Conservation (phyloP, 2,329 filamentous ascomycete genomes). For the Pseudocercospora pini-densiflorae region DNA sequence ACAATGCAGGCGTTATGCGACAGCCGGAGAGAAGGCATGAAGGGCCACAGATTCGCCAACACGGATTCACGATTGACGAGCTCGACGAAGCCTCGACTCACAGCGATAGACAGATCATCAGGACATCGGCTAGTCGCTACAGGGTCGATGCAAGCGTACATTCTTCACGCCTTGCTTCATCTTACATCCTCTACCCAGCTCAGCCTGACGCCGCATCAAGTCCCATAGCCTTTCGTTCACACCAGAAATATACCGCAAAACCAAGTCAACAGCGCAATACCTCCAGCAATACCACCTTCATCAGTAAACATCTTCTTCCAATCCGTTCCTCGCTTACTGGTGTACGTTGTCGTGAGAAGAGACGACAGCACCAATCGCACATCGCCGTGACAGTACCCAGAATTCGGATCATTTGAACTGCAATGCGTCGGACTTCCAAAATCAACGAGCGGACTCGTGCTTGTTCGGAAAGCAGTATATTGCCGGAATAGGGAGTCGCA, state of each 20-base stretch:
- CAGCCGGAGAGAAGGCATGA: neutral
- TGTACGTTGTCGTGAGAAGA: neutral
- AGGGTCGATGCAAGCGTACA: neutral
- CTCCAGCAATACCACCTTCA: neutral
- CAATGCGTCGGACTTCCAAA: too few relatives aligned
- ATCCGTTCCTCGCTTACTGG: neutral
- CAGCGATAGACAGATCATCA: neutral
- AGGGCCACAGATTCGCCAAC: neutral
- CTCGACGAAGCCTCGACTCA: neutral
- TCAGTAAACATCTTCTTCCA: neutral
- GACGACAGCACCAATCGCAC: neutral
- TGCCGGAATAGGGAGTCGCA: too few relatives aligned
- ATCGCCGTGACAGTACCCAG: neutral
- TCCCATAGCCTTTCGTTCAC: neutral
- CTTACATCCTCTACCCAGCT: neutral
- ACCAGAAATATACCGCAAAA: neutral
- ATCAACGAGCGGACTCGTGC: too few relatives aligned
- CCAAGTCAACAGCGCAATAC: neutral
- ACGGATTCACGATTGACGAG: neutral
- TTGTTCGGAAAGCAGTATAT: too few relatives aligned
- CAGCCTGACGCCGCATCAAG: too few relatives aligned
- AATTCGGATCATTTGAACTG: neutral
- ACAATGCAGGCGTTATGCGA: neutral
- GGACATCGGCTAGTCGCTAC: neutral
- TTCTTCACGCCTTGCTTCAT: neutral